These are phyloP conservation scores for Coemansia sp. DNA, from an alignment of 192 early-diverging fungal genomes.

Conservation along the genomic window DNA sequence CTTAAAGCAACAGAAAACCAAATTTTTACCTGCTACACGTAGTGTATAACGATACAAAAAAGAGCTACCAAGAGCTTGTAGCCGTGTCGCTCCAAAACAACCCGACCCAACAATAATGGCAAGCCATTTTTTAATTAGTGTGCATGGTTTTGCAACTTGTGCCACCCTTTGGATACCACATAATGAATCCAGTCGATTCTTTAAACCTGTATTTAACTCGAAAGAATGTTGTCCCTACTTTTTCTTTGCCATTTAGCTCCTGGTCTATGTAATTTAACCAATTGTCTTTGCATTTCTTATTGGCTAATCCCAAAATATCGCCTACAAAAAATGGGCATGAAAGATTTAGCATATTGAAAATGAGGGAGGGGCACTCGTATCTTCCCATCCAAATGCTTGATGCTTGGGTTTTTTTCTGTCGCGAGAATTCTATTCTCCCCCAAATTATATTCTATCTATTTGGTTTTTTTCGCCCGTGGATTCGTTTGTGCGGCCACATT, in stretches of 20 bases:
- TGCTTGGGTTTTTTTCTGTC: neutral
- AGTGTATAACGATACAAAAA: neutral
- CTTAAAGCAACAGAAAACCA: neutral
- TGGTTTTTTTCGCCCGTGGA: constrained; percentile 1
- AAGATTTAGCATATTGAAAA: constrained; percentile 3
- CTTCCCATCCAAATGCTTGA: too few relatives aligned
- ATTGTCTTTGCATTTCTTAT: neutral
- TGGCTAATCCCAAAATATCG: constrained; percentile 2
- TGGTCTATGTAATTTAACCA: neutral
- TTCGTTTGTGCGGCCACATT: neutral
- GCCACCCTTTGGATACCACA: neutral
- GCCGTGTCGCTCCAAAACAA: neutral
- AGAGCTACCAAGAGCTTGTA: neutral
- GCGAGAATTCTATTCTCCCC: neutral
- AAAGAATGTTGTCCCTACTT: constrained; percentile 8
- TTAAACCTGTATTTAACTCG: neutral
- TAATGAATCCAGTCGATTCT: neutral
- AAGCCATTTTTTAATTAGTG: constrained; percentile 7
- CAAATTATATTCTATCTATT: neutral
- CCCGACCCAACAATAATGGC: neutral
- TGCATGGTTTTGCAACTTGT: neutral
- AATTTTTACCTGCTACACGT: neutral
- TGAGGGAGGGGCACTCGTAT: neutral
- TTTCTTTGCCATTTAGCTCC: neutral
- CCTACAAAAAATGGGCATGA: neutral